Evolutionary conservation across 2,329 filamentous ascomycete species (phyloP), one percentile per base, ranked within the genome.

Genomic region (Onygenales sp.): DNA sequence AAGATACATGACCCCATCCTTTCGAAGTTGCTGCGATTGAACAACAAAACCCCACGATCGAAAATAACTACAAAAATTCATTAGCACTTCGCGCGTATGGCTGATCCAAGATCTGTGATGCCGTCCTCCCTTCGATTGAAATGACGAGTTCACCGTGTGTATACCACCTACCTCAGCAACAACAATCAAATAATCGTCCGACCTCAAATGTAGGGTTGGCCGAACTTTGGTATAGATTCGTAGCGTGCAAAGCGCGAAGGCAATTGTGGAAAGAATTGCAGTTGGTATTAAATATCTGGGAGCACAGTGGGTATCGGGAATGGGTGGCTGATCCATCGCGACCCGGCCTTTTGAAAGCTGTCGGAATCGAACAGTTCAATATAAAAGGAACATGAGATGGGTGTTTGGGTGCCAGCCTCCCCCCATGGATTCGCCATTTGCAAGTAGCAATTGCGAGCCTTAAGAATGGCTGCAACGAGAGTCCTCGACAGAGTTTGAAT

Each of bases 121-220:
- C 36, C 14, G 32, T 9, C 17, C 7, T 49, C 36, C 39, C 13
- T 9, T 14, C n/a, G n/a, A 32, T 4, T n/a, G 32, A 8, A 11
- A 6, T 7, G 36, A n/a, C 21, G 21, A 36, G n/a, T n/a, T 21
- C 6, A 7, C 13, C 17, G 14, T 39, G 39, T 42, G 27, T 14
- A 27, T 42, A 51, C 48, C 37, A 42, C 34, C 14, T 39, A 49
- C 47, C 47, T 13, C 14, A 11, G 34, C 48, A 51, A 42, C 37
- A 42, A 21, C n/a, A 32, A 51, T 51, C 32, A 42, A 31, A 42
- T 51, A 51, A 31, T 51, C 48, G 11, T 40, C 33, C 36, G 33
- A 2, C 5, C 10, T 11, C 21, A 51, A n/a, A 27, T 27, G 36
- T 11, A 17, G 48, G 10, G 36, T 14, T 42, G 48, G 39, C 3